Conservation (phyloP, 139 green algal species). For the Chlamydomonas incerta region DNA sequence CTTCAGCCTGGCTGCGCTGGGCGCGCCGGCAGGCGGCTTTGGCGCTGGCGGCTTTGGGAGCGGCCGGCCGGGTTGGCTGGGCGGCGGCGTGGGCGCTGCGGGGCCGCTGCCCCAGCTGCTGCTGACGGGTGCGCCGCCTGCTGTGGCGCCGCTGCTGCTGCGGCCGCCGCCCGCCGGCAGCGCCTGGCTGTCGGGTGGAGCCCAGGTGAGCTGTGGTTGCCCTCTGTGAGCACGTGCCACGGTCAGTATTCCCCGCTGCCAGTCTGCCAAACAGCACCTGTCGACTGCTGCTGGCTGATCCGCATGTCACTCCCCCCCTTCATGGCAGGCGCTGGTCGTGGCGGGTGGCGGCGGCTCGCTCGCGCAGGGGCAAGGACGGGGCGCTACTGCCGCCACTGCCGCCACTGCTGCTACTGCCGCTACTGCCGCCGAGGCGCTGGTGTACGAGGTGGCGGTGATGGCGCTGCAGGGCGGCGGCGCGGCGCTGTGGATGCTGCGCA, state of each 20-base stretch:
- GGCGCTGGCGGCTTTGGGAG: background rate
- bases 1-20: conserved; percentile 10
- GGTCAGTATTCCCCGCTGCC: too few species aligned
- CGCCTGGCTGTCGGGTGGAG: background rate
- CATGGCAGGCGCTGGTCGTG: background rate
- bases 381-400: background rate
- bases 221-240: too few species aligned
- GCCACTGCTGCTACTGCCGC: background rate
- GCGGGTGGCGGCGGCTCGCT: too few species aligned
- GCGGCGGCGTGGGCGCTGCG: background rate
- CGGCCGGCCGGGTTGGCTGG: too few species aligned
- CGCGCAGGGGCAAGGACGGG: background rate
- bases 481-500: conserved; percentile 34
- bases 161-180: background rate
- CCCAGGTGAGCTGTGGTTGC: background rate
- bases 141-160: background rate
- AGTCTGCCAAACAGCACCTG: too few species aligned
- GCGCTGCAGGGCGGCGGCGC: conserved; percentile 16
- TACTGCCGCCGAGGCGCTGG: background rate
- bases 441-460: conserved; percentile 24
- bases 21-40: background rate
- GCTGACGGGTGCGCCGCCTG: too few species aligned
- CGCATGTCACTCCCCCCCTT: too few species aligned
- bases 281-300: too few species aligned
- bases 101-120: background rate